Evolutionary conservation across 257 asterid species (phyloP), one percentile per base, ranked within the genome.

Genomic region (Solanum neorickii): DNA sequence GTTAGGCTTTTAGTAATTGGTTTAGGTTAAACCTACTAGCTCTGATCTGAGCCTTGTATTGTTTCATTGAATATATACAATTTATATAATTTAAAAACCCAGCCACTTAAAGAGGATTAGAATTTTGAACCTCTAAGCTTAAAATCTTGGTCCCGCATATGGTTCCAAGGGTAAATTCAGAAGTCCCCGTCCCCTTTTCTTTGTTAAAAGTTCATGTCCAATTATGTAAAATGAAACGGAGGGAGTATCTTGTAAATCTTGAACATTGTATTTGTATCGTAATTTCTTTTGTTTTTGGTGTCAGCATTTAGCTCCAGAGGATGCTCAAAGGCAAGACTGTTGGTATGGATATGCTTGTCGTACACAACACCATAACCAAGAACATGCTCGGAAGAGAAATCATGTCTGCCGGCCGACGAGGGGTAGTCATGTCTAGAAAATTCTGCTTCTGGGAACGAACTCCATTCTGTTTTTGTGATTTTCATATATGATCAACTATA

Each of bases 301-400:
- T 47, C 46, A 97, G 99, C 56, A 41, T 84, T 92, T 97, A 59
- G 93, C 98, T 33, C 91, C 89, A 33, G 99, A 93, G 88, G 99
- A 92, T 47, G 87, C 85, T 82, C 89, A 92, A 89, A 91, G 99
- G 80, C 93, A 92, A 85, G 92, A 97, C 89, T 97, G 99, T 93
- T 97, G 99, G 99, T 97, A 95, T 14, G 99, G 99, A 80, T 94
- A 92, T 87, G 92, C 94, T 77, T 97, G 99, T 90, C 91, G 99
- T 82, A 96, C 99, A 42, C 99, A 97, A 82, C 99, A 97, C 90
- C 98, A 95, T 80, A 96, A 91, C 20, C 98, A 93, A 87, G 98
- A 97, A 74, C 99, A 97, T 82, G 99, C 99, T 47, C 95, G 95
- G 10, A 97, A 88, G 92, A 92, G 97, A 91, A 97, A 97, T 91